A percentile compares a stretch with the other conserved stretches of the same genome.
These are phyloP conservation scores for Chimonanthus salicifolius DNA, from an alignment of 164 flowering plant species.

Conservation along the genomic window DNA sequence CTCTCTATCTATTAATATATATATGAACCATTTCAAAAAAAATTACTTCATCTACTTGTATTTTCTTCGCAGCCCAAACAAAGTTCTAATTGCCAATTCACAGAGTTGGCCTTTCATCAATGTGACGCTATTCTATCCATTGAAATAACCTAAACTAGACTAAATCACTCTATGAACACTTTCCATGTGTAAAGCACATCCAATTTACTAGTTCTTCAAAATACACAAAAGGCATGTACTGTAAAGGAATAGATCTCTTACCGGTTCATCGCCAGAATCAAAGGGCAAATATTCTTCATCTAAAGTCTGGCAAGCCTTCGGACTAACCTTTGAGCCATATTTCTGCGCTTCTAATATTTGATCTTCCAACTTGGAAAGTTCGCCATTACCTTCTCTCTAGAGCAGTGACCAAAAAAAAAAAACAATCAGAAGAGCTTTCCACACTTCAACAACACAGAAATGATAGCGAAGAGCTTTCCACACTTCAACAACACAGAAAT, in stretches of 20 bases:
- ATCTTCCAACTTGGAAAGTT: constrained; percentile 25
- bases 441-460: constrained; percentile 20
- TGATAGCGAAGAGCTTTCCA: constrained; percentile 25
- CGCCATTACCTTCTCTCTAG: constrained; percentile 62
- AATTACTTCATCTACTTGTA: too few species aligned
- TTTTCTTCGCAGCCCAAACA: too few species aligned
- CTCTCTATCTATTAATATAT: too few species aligned
- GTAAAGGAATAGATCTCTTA: constrained; percentile 15
- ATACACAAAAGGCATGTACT: background rate
- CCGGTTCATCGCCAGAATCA: constrained; percentile 73
- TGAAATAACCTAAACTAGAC: too few species aligned
- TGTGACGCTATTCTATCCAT: too few species aligned
- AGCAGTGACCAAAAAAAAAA: constrained; percentile 17
- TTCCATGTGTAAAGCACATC: too few species aligned
- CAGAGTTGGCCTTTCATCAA: too few species aligned
- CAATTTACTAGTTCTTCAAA: background rate
- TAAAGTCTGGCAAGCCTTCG: constrained; percentile 16
- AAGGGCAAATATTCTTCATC: constrained; percentile 24
- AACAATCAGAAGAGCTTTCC: constrained; percentile 3
- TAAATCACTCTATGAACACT: background rate
- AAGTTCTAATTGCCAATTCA: too few species aligned
- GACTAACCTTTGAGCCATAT: constrained; percentile 12
- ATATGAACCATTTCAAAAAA: too few species aligned
- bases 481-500: constrained; percentile 22
- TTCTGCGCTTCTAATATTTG: constrained; percentile 23